Evolutionary conservation across 345 rosid genomes (phyloP).

Genomic region (Cardamine chenopodiifolia): DNA sequence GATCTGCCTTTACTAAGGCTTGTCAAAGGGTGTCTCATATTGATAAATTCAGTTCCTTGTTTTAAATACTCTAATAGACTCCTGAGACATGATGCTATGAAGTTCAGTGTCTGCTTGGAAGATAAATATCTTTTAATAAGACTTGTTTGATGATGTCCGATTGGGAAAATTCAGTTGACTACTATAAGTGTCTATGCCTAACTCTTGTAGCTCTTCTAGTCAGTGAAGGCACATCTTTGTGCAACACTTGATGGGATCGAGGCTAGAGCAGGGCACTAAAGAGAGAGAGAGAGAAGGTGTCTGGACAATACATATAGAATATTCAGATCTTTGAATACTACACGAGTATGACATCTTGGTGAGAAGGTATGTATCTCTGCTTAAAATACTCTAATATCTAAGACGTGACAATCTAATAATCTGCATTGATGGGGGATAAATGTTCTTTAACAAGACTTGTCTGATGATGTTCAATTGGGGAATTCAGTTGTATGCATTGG

Average conservation of each 20-base stretch:
- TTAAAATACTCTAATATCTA: too few species aligned
- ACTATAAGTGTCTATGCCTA: neutral
- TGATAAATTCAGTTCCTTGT: too few species aligned
- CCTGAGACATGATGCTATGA: too few species aligned
- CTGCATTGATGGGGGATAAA: neutral
- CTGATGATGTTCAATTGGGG: neutral
- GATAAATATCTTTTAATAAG: too few species aligned
- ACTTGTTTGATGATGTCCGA: too few species aligned
- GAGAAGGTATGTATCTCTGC: too few species aligned
- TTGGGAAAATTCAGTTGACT: neutral
- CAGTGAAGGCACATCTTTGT: neutral
- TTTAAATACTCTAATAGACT: too few species aligned
- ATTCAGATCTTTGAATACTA: too few species aligned
- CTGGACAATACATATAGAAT: too few species aligned
- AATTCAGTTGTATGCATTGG: neutral
- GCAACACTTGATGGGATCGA: conserved; percentile 10
- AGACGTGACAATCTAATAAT: neutral
- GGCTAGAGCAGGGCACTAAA: neutral
- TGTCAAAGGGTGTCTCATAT: too few species aligned
- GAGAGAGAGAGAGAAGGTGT: neutral
- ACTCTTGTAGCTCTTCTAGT: conserved; percentile 7
- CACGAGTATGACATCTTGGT: too few species aligned
- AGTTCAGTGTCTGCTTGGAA: neutral
- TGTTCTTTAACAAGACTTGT: neutral
- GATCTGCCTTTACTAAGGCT: neutral